Conservation (phyloP, 257 asterid genomes). For the Hygrophila difformis region DNA sequence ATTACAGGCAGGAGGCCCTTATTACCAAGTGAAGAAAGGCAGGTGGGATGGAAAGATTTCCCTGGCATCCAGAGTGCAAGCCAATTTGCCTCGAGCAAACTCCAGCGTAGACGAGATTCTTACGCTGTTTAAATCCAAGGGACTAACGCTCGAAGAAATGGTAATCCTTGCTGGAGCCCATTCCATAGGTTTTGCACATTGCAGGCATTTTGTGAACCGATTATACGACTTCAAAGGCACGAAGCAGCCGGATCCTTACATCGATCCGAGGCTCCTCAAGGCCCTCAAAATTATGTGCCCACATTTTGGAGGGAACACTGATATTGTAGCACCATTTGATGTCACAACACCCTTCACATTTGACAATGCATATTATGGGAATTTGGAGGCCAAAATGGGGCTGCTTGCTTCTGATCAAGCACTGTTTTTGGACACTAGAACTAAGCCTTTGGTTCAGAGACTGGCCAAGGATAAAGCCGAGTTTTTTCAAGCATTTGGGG, state of each 20-base stretch:
- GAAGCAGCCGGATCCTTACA: constrained; percentile 50
- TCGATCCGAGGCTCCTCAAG: constrained; percentile 69
- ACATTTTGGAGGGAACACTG: constrained; percentile 62
- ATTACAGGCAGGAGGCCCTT: constrained; percentile 76
- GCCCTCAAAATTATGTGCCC: constrained; percentile 88
- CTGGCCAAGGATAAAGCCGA: constrained; percentile 64
- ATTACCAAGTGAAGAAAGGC: constrained; percentile 86
- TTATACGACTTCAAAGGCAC: constrained; percentile 61
- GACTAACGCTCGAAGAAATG: constrained; percentile 60
- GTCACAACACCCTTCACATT: constrained; percentile 83
- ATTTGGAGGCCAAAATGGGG: constrained; percentile 71
- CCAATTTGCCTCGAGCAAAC: constrained; percentile 71
- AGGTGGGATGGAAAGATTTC: constrained; percentile 94
- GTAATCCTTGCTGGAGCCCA: constrained; percentile 91
- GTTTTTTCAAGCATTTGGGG: constrained; percentile 64
- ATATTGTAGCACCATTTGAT: constrained; percentile 81
- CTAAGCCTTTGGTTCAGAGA: constrained; percentile 57
- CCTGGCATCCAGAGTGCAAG: constrained; percentile 49
- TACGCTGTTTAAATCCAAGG: constrained; percentile 63
- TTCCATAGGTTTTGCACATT: constrained; percentile 85
- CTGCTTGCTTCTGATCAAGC: constrained; percentile 70
- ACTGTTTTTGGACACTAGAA: constrained; percentile 63
- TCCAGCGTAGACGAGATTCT: constrained; percentile 52
- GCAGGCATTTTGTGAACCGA: constrained; percentile 62
- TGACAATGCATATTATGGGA: constrained; percentile 86